Base-by-base conservation (phyloP, 345 rosid genomes). In the Diplotaxis tenuifolia region DNA sequence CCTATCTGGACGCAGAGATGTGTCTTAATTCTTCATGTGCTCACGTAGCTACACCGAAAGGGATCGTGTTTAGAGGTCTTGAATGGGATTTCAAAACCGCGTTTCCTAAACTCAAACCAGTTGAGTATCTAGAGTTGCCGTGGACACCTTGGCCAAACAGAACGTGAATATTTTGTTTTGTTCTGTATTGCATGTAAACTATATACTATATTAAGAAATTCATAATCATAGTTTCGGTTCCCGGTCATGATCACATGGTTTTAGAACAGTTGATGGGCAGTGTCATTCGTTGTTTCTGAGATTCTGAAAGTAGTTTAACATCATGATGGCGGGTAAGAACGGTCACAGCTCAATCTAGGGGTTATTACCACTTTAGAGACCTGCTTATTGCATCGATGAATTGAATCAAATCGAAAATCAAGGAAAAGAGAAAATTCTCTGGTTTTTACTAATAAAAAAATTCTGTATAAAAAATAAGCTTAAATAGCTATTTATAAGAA, bases 71-170 rank as follows among this genome's bases (percentile, higher is more conserved):
- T 31, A 60, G 20, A 72, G 81, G 81, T 15, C 59, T 60, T 21
- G 77, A 78, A 61, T 61, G 73, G 77, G 77, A 72, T 61, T 78
- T 78, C 47, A 40, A 40, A 67, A 60, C 65, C 7, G 65, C 60
- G 10, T 60, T 72, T 18, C 81, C 80, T 2, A 29, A 10, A 53
- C 80, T 66, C 65, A 60, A 38, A 71, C 80, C 76, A 4, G 77
- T 72, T 7, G 73, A 59, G 31, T 77, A 77, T 42, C 29, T 72
- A 50, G 80, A 77, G 62, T 53, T 77, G 64, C 69, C 59, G 0
- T 77, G 80, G 80, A 77, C 72, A 52, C 77, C 77, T 66, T 77
- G 80, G 80, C 80, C 80, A 10, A 50, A 21, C 45, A n/a, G 62
- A 77, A 38, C 50, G 2, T 77, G 36, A 65, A 1, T 4, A 15